These are phyloP conservation scores for Caloboletus firmus DNA, from an alignment of 1,284 basidiomycete genomes.

Conservation along the genomic window DNA sequence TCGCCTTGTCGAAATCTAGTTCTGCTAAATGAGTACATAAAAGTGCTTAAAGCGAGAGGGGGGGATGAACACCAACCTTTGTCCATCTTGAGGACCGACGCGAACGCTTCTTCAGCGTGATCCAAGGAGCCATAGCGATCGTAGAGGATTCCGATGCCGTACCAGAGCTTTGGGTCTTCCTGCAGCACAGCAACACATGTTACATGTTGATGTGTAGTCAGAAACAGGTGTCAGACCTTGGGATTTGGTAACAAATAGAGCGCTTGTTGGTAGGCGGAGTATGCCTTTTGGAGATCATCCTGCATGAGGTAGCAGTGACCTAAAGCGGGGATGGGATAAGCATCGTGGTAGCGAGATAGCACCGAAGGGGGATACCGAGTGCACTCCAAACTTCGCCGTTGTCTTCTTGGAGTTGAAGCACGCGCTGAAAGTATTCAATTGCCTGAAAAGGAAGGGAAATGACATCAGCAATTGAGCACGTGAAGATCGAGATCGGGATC, in stretches of 20 bases:
- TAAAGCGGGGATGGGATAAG: slow-evolving; percentile 36
- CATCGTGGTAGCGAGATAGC: slow-evolving; percentile 19
- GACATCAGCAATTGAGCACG: slow-evolving; percentile 38
- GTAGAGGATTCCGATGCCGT: slow-evolving; percentile 98
- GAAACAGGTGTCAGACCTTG: slow-evolving; percentile 53
- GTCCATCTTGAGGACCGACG: slow-evolving; percentile 95
- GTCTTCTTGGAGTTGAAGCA: slow-evolving; percentile 84
- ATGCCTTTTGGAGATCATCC: slow-evolving; percentile 98
- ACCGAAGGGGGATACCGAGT: slow-evolving; percentile 57
- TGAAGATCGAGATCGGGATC: slow-evolving; percentile 39
- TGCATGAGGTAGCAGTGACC: slow-evolving; percentile 99
- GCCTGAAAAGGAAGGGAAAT: slow-evolving; percentile 56
- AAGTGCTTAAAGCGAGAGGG: no score
- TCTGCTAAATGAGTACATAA: slow-evolving; percentile 42
- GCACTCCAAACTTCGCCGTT: slow-evolving; percentile 96
- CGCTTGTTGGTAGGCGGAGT: slow-evolving; percentile 98
- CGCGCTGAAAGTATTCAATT: slow-evolving; percentile 92
- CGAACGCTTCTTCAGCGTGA: slow-evolving; percentile 98
- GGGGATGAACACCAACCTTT: slow-evolving; percentile 82
- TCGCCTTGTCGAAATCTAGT: slow-evolving; percentile 96
- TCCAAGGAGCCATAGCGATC: slow-evolving; percentile 98
- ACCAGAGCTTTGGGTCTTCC: slow-evolving; percentile 99
- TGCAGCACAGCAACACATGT: slow-evolving; percentile 33
- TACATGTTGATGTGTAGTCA: slow-evolving; percentile 10
- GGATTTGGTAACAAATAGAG: slow-evolving; percentile 95